phyloP scores from a whole-genome alignment of 129 eudicot genomes.

The Flaveria brownii region DNA sequence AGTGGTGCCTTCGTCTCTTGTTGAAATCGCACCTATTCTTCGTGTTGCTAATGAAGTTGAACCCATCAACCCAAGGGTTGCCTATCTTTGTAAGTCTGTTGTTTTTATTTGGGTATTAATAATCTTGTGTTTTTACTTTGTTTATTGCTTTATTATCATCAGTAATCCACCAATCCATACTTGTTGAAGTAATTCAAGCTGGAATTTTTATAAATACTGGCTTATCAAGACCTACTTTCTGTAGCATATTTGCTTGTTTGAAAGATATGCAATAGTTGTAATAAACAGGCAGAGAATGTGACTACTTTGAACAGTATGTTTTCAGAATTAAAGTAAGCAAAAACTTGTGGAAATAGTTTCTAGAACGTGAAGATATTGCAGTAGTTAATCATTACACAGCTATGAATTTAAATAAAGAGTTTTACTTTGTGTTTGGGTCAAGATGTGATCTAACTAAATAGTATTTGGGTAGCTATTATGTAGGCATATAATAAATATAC shows the following conservation, averaged over 20 bases:
- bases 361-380: too few species aligned
- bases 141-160: not conserved
- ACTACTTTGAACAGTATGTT: not conserved
- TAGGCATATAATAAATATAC: not conserved
- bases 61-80: slow-evolving; percentile 74
- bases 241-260: not conserved
- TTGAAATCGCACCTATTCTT: slow-evolving; percentile 85
- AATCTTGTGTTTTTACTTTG: slow-evolving; percentile 5
- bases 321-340: not conserved
- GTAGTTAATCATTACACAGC: too few species aligned
- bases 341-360: not conserved
- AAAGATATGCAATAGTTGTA: not conserved
- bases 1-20: slow-evolving; percentile 87
- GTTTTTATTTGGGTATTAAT: not conserved
- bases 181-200: not conserved
- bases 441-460: too few species aligned
- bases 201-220: not conserved
- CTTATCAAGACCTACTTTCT: not conserved
- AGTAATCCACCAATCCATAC: not conserved
- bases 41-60: slow-evolving; percentile 98
- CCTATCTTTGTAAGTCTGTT: slow-evolving; percentile 73
- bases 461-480: not conserved
- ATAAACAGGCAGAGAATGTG: not conserved
- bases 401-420: too few species aligned
- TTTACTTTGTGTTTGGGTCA: too few species aligned